A percentile compares a stretch with the other conserved stretches of the same genome.
Evolutionary conservation across 169 alveolate genomes (phyloP).

Genomic region (Plasmodium ovale): DNA sequence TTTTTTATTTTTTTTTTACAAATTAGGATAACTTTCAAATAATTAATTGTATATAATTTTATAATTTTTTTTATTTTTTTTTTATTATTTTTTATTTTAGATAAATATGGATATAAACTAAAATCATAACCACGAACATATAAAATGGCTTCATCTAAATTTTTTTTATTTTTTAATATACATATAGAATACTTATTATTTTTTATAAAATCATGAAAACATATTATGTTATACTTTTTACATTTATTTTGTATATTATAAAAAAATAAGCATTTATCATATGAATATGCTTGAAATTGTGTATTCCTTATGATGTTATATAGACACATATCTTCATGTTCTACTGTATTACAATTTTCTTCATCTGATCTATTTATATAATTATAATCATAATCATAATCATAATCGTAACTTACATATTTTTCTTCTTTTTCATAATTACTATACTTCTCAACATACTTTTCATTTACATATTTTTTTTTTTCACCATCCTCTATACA

Average conservation of each 20-base stretch:
- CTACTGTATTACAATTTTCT: conserved; percentile 32
- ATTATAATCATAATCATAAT: conserved; percentile 8
- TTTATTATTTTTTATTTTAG: conserved; percentile 38
- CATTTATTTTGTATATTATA: conserved; percentile 55
- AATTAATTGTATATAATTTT: conserved; percentile 63
- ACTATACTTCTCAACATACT: neutral
- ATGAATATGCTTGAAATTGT: conserved; percentile 33
- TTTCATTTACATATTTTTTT: conserved; percentile 37
- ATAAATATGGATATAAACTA: conserved; percentile 54
- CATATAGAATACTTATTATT: conserved; percentile 64
- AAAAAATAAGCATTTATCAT: conserved; percentile 39
- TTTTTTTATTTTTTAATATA: conserved; percentile 48
- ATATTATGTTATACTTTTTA: conserved; percentile 36
- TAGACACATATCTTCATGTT: conserved; percentile 72
- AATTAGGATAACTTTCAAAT: conserved; percentile 55
- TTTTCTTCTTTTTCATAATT: conserved; percentile 19
- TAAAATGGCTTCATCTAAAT: conserved; percentile 24
- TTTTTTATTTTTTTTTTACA: conserved; percentile 68
- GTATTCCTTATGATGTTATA: conserved; percentile 28
- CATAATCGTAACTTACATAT: neutral
- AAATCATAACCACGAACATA: conserved; percentile 75
- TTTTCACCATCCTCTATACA: conserved; percentile 4
- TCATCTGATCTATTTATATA: conserved; percentile 10
- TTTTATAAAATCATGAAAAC: conserved; percentile 74
- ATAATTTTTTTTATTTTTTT: conserved; percentile 50